Evolutionary conservation across 176 grass and related monocot genomes (phyloP).

Genomic region (Cenchrus purpureus): DNA sequence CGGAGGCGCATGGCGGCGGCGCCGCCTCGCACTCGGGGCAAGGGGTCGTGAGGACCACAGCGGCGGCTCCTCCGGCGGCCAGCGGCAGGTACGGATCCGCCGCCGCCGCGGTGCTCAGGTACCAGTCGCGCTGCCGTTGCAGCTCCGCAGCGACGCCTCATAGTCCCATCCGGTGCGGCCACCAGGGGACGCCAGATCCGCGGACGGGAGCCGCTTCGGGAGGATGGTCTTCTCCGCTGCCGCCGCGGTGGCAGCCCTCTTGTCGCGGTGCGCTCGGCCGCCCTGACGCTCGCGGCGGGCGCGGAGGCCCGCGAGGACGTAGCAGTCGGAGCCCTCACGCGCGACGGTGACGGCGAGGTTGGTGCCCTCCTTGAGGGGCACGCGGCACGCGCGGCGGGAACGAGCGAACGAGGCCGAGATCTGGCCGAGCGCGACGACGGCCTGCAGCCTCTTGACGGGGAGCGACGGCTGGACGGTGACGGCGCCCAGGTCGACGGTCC

Average conservation of each 20-base stretch:
- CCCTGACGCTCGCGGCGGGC: constrained; percentile 60
- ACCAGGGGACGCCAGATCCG: constrained; percentile 57
- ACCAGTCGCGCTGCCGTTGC: constrained; percentile 66
- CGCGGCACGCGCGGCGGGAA: constrained; percentile 40
- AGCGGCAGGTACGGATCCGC: constrained; percentile 32
- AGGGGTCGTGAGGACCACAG: constrained; percentile 18
- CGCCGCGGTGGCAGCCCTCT: neutral
- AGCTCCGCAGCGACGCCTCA: constrained; percentile 57
- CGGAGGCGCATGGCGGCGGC: constrained; percentile 38
- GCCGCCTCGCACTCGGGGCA: constrained; percentile 51
- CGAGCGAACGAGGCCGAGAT: constrained; percentile 64
- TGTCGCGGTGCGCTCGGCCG: constrained; percentile 51
- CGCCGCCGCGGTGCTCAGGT: constrained; percentile 36
- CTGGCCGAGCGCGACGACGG: constrained; percentile 61
- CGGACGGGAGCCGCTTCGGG: constrained; percentile 55
- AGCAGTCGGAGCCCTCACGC: constrained; percentile 61
- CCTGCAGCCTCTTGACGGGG: constrained; percentile 55
- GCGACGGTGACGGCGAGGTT: constrained; percentile 66
- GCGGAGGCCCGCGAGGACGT: constrained; percentile 55
- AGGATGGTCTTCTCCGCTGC: constrained; percentile 47
- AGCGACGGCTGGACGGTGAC: constrained; percentile 56
- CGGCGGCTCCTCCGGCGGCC: constrained; percentile 26
- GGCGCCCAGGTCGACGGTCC: constrained; percentile 66
- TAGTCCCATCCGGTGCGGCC: constrained; percentile 53
- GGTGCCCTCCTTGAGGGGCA: constrained; percentile 60